Percentiles rank a stretch among this genome's conserved stretches.
Conservation (phyloP, 768 basidiomycete genomes). For the Auricularia cornea region DNA sequence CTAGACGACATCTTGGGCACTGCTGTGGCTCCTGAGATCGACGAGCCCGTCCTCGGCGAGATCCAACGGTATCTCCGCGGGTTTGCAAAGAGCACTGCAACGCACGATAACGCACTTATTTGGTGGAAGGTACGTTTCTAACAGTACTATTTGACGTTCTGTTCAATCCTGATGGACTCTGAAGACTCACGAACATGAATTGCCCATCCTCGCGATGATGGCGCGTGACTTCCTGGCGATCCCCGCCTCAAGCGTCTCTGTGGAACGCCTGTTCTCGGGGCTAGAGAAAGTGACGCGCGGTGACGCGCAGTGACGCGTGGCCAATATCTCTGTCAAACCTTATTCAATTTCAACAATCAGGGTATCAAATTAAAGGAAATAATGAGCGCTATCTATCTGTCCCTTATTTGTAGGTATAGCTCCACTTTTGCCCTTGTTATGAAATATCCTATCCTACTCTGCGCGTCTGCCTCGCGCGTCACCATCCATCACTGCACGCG, state of each 20-base stretch:
- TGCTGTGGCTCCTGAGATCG: conserved; percentile 12
- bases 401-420: too few relatives aligned
- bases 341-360: too few relatives aligned
- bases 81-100: conserved; percentile 19
- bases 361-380: too few relatives aligned
- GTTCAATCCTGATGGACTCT: conserved; percentile 1
- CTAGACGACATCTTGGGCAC: conserved; percentile 23
- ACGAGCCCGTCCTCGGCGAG: background rate
- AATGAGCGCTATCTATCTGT: too few relatives aligned
- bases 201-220: conserved; percentile 22
- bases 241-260: conserved; percentile 25
- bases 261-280: conserved; percentile 25
- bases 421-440: too few relatives aligned
- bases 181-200: conserved; percentile 17
- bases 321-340: too few relatives aligned
- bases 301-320: too few relatives aligned
- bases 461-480: too few relatives aligned
- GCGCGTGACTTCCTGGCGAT: conserved; percentile 28
- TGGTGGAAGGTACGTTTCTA: conserved; percentile 28
- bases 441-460: too few relatives aligned
- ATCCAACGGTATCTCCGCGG: conserved; percentile 10
- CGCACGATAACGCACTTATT: conserved; percentile 21
- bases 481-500: too few relatives aligned
- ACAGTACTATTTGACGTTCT: too few relatives aligned
- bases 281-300: too few relatives aligned